These are phyloP conservation scores for Micractinium sp. DNA, from an alignment of 139 green algal species.

Conservation along the genomic window DNA sequence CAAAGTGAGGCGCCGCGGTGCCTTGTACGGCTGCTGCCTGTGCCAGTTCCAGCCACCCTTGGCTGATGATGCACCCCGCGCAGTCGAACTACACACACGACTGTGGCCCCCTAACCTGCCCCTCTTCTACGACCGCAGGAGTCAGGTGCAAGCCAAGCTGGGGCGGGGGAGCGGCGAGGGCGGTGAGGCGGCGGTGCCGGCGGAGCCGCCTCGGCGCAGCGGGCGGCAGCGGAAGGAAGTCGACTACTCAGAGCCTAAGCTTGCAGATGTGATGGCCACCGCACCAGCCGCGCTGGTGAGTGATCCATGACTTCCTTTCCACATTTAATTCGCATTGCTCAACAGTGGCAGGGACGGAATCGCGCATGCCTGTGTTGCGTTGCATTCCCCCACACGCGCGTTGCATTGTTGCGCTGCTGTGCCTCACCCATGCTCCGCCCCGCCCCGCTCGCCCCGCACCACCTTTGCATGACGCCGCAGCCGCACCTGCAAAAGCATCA, in stretches of 20 bases:
- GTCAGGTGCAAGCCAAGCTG: no score
- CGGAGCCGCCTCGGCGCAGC: background rate
- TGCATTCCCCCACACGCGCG: no score
- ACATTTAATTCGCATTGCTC: no score
- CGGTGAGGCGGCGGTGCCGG: background rate
- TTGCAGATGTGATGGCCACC: background rate
- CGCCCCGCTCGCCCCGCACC: background rate
- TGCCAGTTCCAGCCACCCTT: no score
- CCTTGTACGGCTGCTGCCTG: background rate
- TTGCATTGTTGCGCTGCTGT: background rate
- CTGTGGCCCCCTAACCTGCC: background rate
- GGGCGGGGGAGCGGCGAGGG: background rate
- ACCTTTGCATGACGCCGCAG: background rate
- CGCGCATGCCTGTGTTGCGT: no score
- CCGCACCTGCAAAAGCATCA: no score
- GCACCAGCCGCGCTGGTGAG: background rate
- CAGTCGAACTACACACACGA: background rate
- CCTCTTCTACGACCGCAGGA: background rate
- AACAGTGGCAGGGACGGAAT: no score
- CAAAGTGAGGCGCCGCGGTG: background rate
- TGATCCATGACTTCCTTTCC: no score
- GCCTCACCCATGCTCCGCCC: background rate
- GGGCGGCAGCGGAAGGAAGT: constrained; percentile 17
- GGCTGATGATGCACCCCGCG: no score
- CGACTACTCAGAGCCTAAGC: constrained; percentile 10